These are phyloP conservation scores for Colletotrichum sp. DNA, from an alignment of 2,329 filamentous ascomycete genomes.

Conservation along the genomic window DNA sequence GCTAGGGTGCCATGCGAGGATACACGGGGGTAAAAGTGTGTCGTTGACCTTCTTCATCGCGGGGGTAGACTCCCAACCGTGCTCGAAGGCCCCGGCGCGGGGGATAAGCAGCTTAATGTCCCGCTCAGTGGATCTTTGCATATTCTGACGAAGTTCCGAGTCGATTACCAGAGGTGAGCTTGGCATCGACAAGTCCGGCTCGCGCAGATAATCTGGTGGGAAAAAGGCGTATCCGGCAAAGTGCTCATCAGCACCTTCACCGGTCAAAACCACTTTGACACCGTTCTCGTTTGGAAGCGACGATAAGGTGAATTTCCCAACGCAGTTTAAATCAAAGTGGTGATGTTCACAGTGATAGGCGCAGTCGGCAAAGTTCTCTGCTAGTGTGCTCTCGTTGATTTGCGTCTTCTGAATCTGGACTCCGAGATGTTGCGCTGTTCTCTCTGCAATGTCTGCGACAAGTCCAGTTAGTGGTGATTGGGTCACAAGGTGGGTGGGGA, in stretches of 20 bases:
- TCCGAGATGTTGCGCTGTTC: constrained; percentile 31
- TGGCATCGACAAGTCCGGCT: constrained; percentile 45
- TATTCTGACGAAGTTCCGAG: background rate
- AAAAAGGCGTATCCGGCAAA: constrained; percentile 58
- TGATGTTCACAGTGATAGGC: constrained; percentile 36
- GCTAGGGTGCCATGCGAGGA: background rate
- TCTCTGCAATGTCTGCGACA: background rate
- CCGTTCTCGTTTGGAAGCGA: constrained; percentile 47
- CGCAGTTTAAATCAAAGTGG: constrained; percentile 52
- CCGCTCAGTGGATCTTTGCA: background rate
- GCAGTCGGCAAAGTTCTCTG: constrained; percentile 31
- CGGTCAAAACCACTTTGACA: constrained; percentile 58
- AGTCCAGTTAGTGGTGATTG: background rate
- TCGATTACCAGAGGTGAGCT: constrained; percentile 14
- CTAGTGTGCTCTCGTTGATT: constrained; percentile 30
- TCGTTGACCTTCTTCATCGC: background rate
- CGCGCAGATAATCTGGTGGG: constrained; percentile 50
- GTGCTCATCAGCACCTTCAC: constrained; percentile 58
- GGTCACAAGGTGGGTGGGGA: no score
- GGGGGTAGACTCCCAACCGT: background rate
- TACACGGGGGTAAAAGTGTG: background rate
- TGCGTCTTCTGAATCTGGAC: constrained; percentile 28
- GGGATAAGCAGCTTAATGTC: background rate
- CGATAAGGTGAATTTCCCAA: constrained; percentile 55
- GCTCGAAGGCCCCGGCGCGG: background rate